These are phyloP conservation scores for Mariannaea sp. DNA, from an alignment of 2,329 filamentous ascomycete species.

Conservation along the genomic window DNA sequence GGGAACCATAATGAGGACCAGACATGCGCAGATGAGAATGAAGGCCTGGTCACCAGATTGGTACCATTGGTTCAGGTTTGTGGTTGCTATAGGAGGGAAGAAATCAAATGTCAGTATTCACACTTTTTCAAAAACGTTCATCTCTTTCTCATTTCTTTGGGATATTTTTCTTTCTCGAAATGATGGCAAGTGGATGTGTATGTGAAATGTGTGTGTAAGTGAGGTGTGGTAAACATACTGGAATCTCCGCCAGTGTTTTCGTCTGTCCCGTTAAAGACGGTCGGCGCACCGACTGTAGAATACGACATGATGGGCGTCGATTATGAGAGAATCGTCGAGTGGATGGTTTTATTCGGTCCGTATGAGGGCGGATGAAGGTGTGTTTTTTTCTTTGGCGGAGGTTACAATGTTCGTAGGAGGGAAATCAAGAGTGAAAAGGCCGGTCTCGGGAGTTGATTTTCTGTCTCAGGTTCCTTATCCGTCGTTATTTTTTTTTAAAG, in stretches of 20 bases:
- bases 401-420: neutral
- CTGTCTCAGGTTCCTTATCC: too few species aligned
- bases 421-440: neutral
- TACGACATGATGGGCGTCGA: conserved; percentile 58
- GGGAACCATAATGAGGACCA: conserved; percentile 96
- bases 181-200: conserved; percentile 3
- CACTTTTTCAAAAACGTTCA: too few species aligned
- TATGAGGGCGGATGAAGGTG: neutral
- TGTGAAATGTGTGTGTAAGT: too few species aligned
- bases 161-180: too few species aligned
- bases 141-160: neutral
- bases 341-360: neutral
- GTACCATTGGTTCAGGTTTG: conserved; percentile 97
- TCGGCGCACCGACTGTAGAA: conserved; percentile 61
- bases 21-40: conserved; percentile 86
- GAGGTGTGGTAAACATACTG: conserved; percentile 66
- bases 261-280: conserved; percentile 68
- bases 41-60: conserved; percentile 89
- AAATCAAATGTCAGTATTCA: conserved; percentile 4
- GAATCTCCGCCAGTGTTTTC: conserved; percentile 74
- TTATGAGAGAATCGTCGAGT: neutral
- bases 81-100: conserved; percentile 60
- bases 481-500: neutral
- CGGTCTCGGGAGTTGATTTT: neutral
- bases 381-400: too few species aligned